phyloP scores from a whole-genome alignment of 495 filamentous ascomycete species.

The Emericellopsis terricola region DNA sequence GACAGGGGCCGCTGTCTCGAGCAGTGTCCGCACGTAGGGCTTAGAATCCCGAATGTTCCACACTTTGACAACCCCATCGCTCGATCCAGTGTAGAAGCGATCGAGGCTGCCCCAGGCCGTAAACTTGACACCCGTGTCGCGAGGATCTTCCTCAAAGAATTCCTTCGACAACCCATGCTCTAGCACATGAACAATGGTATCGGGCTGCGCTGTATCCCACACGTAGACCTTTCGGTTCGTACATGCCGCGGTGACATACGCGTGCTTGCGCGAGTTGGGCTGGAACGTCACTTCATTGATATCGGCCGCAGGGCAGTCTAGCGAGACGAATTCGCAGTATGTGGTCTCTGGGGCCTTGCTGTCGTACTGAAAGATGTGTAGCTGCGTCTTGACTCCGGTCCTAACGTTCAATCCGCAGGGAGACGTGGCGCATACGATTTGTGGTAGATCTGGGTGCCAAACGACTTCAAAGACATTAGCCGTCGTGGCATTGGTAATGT shows the following conservation, averaged over 20 bases:
- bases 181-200: slow-evolving; percentile 44
- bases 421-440: slow-evolving; percentile 44
- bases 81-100: slow-evolving; percentile 75
- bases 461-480: slow-evolving; percentile 66
- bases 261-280: slow-evolving; percentile 25
- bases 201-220: slow-evolving; percentile 53
- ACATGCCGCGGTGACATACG: slow-evolving; percentile 62
- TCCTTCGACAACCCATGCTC: slow-evolving; percentile 51
- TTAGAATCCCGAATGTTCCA: slow-evolving; percentile 56
- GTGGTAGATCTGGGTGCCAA: slow-evolving; percentile 48
- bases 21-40: slow-evolving; percentile 43
- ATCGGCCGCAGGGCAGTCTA: slow-evolving; percentile 64
- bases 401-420: slow-evolving; percentile 24
- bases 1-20: slow-evolving; percentile 30
- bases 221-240: slow-evolving; percentile 72
- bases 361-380: slow-evolving; percentile 21
- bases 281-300: slow-evolving; percentile 67
- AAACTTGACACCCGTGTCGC: slow-evolving; percentile 70
- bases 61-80: slow-evolving; percentile 69
- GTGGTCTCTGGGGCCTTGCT: slow-evolving; percentile 11
- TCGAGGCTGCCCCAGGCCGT: slow-evolving; percentile 59
- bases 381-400: slow-evolving; percentile 26
- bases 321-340: slow-evolving; percentile 18
- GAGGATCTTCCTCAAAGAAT: slow-evolving; percentile 41
- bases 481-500: slow-evolving; percentile 30